Evolutionary conservation across 2,329 filamentous ascomycete species (phyloP).

Genomic region (Fusarium clavum): DNA sequence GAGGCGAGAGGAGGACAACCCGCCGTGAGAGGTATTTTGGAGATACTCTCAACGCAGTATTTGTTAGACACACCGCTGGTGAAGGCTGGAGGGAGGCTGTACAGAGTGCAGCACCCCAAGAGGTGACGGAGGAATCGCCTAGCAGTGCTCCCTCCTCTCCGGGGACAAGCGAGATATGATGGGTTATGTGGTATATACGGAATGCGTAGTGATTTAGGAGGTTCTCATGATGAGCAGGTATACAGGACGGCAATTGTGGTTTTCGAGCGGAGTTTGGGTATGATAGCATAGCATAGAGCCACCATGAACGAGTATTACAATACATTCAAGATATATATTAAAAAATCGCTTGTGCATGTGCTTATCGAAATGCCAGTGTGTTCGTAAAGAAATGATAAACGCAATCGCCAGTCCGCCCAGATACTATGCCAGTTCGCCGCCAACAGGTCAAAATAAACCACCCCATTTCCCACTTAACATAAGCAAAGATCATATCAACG

Average conservation of each 20-base stretch:
- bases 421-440: background rate
- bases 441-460: background rate
- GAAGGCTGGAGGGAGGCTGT: conserved; percentile 53
- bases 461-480: background rate
- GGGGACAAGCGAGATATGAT: conserved; percentile 9
- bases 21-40: conserved; percentile 80
- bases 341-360: conserved; percentile 1
- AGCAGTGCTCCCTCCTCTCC: conserved; percentile 37
- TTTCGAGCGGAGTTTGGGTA: conserved; percentile 22
- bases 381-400: conserved; percentile 9
- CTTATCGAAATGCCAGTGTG: conserved; percentile 4
- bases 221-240: conserved; percentile 12
- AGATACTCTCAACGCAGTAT: conserved; percentile 66
- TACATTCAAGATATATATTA: conserved; percentile 5
- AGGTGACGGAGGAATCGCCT: conserved; percentile 21
- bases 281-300: conserved; percentile 18
- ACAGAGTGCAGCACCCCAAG: conserved; percentile 27
- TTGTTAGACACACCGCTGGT: conserved; percentile 74
- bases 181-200: conserved; percentile 19
- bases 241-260: conserved; percentile 7
- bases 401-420: conserved; percentile 9
- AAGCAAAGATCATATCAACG: conserved; percentile 1
- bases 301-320: conserved; percentile 5
- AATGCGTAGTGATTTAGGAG: background rate
- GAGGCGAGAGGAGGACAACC: conserved; percentile 73